Percentiles rank a stretch among this genome's conserved stretches.
phyloP scores from a whole-genome alignment of 257 asterid species.

The Orobanche coerulescens region DNA sequence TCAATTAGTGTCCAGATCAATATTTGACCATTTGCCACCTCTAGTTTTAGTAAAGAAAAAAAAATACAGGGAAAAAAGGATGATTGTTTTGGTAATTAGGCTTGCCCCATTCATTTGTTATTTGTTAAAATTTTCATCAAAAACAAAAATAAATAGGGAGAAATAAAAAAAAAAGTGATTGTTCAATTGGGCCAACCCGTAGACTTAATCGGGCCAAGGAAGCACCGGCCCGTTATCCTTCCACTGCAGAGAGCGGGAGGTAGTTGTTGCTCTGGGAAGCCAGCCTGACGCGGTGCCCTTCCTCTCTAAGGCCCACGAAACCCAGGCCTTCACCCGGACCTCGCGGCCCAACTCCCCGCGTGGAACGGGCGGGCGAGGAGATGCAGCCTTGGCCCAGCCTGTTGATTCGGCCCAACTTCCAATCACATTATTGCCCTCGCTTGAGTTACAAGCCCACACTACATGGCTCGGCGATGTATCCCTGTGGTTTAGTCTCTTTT shows the following conservation, averaged over 20 bases:
- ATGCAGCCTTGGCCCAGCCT: neutral
- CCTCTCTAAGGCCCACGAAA: neutral
- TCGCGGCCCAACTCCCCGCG: neutral
- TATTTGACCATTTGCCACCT: too few species aligned
- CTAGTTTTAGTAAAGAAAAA: too few species aligned
- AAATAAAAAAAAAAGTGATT: neutral
- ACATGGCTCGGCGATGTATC: slow-evolving; percentile 4
- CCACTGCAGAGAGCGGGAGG: slow-evolving; percentile 5
- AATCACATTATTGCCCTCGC: neutral
- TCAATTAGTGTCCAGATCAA: too few species aligned
- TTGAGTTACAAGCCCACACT: neutral
- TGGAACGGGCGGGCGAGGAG: slow-evolving; percentile 1
- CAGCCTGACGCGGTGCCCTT: slow-evolving; percentile 11
- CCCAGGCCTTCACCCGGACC: slow-evolving; percentile 4
- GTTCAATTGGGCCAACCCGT: neutral
- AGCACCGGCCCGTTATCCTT: slow-evolving; percentile 12
- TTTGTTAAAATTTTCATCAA: too few species aligned
- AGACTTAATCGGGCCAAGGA: neutral
- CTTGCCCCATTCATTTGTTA: too few species aligned
- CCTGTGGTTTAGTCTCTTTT: too few species aligned
- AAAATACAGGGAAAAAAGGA: too few species aligned
- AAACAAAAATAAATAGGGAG: too few species aligned
- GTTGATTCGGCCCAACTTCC: neutral
- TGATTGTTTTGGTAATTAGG: too few species aligned
- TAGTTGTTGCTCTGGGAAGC: neutral